Base-by-base conservation (phyloP, 306 rosid genomes). In the Dryas drummondii region DNA sequence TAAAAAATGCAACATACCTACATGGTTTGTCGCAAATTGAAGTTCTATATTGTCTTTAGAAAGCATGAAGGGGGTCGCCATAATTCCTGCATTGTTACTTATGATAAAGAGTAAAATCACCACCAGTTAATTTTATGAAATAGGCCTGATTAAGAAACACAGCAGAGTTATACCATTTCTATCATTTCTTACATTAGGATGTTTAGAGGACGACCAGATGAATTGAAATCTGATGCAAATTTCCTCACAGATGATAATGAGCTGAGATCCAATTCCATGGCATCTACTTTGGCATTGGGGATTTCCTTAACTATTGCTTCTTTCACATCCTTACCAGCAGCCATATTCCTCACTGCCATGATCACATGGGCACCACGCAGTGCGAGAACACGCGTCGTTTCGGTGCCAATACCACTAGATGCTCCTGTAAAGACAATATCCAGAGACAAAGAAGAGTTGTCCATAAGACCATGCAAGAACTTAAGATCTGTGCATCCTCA, bases 81-180 rank as follows among this genome's bases (percentile, higher is more conserved):
- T 78, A 66, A 91, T 66, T 76, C 96, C 98, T 80, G 98, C 97
- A 83, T 94, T 94, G 84, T 94, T 94, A 83, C 98, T 94, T 82
- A 74, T 71, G 83, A 78, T 67, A 84, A 59, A 40, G 54, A 71
- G 42, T 46, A 72, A 68, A 52, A 52, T 89, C n/a, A 78, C 4
- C 58, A 53, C 47, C 0, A 1, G 60, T 72, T 49, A 58, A 60
- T 59, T 55, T 26, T 51, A 65, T 37, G 53, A 78, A 62, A 50
- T 56, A 65, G 0, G 6, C 26, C 14, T 50, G 62, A 59, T 67
- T 48, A 71, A 74, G 64, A 76, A 60, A 71, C 44, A 51, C 44
- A 62, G 19, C 10, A 41, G 40, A 32, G 11, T 7, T 41, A 4
- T 9, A 67, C 63, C 42, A 52, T 42, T 79, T 64, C 14, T 48